phyloP scores from a whole-genome alignment of 495 filamentous ascomycete species.

The Penicillium pulvis region DNA sequence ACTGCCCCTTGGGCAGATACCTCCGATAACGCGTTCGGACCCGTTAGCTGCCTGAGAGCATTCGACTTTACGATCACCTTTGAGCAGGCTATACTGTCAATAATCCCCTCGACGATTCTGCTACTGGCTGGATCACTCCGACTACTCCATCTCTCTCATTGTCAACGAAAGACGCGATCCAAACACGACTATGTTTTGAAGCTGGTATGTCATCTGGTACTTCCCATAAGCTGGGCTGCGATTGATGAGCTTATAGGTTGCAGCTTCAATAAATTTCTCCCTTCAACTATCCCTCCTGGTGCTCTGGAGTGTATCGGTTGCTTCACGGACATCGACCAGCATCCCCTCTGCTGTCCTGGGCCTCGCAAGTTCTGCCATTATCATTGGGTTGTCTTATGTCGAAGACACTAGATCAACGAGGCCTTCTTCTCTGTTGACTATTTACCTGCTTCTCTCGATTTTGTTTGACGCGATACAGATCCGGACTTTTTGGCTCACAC shows the following conservation, averaged over 20 bases:
- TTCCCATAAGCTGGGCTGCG: no score
- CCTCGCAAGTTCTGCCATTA: background rate
- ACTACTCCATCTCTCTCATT: slow-evolving; percentile 1
- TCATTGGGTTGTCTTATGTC: no score
- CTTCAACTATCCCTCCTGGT: background rate
- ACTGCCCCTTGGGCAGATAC: background rate
- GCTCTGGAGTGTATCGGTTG: slow-evolving; percentile 2
- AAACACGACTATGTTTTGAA: background rate
- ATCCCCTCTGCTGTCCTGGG: background rate
- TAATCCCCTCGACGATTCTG: background rate
- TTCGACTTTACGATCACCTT: slow-evolving; percentile 3
- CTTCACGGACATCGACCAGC: background rate
- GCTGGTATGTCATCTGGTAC: background rate
- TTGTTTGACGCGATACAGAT: no score
- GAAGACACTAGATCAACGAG: background rate
- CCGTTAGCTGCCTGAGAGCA: background rate
- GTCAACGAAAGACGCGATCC: slow-evolving; percentile 4
- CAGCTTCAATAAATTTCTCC: background rate
- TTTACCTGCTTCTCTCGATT: slow-evolving; percentile 1
- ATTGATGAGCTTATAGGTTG: no score
- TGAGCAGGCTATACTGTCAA: slow-evolving; percentile 3
- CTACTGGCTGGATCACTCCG: background rate
- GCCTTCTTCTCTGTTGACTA: background rate
- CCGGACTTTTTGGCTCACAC: no score
- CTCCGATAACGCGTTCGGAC: slow-evolving; percentile 1